Evolutionary conservation across 306 rosid species (phyloP), one percentile per base, ranked within the genome.

Genomic region (Trifolium dubium): DNA sequence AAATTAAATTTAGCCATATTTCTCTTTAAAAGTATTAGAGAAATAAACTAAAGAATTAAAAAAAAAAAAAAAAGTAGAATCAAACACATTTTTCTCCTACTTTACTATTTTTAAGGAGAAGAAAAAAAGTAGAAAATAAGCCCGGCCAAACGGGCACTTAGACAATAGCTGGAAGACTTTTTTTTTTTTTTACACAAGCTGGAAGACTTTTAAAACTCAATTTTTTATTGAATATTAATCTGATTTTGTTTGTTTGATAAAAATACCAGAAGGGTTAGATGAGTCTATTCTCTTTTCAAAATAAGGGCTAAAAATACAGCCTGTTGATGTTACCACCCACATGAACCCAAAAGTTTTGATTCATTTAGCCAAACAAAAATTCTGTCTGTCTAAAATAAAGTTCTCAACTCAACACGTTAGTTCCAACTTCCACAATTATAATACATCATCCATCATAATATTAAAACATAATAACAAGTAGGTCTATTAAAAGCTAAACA

Each of bases 91-190:
- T n/a, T n/a, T n/a, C n/a, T n/a, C n/a, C n/a, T n/a, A n/a, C n/a
- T n/a, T n/a, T n/a, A n/a, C n/a, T n/a, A n/a, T n/a, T n/a, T n/a
- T n/a, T n/a, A n/a, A n/a, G n/a, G n/a, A n/a, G n/a, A n/a, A n/a
- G n/a, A n/a, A n/a, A n/a, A n/a, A n/a, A n/a, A n/a, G n/a, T n/a
- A n/a, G n/a, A n/a, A n/a, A n/a, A n/a, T n/a, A n/a, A n/a, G n/a
- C n/a, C n/a, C n/a, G n/a, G n/a, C n/a, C n/a, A n/a, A n/a, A n/a
- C n/a, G n/a, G n/a, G n/a, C n/a, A n/a, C n/a, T n/a, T n/a, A 32
- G 67, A 62, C 67, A 62, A 62, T 34, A 34, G 67, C 15, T 62
- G 46, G 29, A 62, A 6, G 67, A 34, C 67, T 62, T 62, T n/a
- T n/a, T 23, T n/a, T n/a, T n/a, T n/a, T n/a, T n/a, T n/a, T n/a